Percentiles rank a stretch among this genome's conserved stretches.
Conservation (phyloP, 163 green algal genomes). For the Scenedesmus sp. region DNA sequence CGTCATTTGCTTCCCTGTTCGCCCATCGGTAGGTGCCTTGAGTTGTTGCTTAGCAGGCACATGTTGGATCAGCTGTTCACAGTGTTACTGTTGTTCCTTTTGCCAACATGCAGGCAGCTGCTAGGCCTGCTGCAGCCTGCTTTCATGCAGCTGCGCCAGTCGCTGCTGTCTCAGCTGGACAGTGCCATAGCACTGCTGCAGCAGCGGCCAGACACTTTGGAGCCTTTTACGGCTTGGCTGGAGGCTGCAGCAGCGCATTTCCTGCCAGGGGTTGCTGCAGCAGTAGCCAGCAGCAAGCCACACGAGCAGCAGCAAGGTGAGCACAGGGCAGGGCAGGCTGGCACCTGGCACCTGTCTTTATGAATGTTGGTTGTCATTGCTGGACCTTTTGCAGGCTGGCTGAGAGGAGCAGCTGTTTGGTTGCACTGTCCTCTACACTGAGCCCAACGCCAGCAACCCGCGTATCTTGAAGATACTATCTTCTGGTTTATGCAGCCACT, state of each 20-base stretch:
- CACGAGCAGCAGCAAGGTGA: background rate
- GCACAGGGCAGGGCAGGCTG: background rate
- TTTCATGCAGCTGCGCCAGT: slow-evolving; percentile 22
- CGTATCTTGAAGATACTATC: too few relatives aligned
- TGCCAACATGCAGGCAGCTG: slow-evolving; percentile 1
- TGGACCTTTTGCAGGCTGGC: too few relatives aligned
- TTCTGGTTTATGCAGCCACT: too few relatives aligned
- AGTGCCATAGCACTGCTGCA: background rate
- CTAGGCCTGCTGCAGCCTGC: background rate
- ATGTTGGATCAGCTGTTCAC: too few relatives aligned
- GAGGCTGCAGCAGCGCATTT: background rate
- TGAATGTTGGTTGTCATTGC: too few relatives aligned
- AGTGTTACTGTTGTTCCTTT: background rate
- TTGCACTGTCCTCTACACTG: too few relatives aligned
- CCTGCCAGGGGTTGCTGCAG: background rate
- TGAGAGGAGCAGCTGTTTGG: too few relatives aligned
- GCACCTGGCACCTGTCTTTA: background rate
- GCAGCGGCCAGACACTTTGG: background rate
- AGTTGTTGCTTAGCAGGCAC: too few relatives aligned
- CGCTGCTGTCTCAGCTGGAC: background rate
- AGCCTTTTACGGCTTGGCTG: slow-evolving; percentile 22
- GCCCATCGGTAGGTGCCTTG: too few relatives aligned
- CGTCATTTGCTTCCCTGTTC: too few relatives aligned
- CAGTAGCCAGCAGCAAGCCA: background rate
- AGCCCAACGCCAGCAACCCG: too few relatives aligned